These are phyloP conservation scores for Ustilago sp. DNA, from an alignment of 1,284 basidiomycete species.

Conservation along the genomic window DNA sequence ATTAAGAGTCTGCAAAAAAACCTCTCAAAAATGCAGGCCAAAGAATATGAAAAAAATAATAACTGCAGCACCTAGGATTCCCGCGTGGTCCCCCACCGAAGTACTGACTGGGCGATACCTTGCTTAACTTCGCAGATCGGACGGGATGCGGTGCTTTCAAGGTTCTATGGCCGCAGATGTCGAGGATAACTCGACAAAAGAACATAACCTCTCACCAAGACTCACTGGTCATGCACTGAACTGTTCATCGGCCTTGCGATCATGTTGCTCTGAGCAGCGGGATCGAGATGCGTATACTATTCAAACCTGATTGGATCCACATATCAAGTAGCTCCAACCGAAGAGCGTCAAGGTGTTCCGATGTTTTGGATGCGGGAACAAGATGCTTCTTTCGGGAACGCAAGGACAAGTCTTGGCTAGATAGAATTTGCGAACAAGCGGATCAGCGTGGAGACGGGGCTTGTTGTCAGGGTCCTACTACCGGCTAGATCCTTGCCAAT, in stretches of 20 bases:
- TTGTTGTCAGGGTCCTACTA: neutral
- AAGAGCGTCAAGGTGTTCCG: neutral
- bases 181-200: neutral
- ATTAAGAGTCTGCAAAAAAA: neutral
- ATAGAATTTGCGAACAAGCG: neutral
- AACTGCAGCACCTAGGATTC: slow-evolving; percentile 82
- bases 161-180: slow-evolving; percentile 81
- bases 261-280: neutral
- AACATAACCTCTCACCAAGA: too few species aligned
- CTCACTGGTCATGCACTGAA: too few species aligned
- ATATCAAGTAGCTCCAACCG: too few species aligned
- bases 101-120: slow-evolving; percentile 84
- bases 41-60: slow-evolving; percentile 11
- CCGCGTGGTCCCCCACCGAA: slow-evolving; percentile 85
- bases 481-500: neutral
- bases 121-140: slow-evolving; percentile 83
- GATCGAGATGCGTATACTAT: neutral
- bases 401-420: neutral
- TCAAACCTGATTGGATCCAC: neutral
- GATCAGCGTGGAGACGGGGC: slow-evolving; percentile 8
- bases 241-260: neutral
- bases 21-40: neutral
- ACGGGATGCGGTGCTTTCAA: slow-evolving; percentile 84
- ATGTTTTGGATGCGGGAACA: neutral
- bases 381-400: slow-evolving; percentile 2